A percentile compares a stretch with the other conserved stretches of the same genome.
Conservation (phyloP, 768 basidiomycete genomes). For the Epithele typhae region DNA sequence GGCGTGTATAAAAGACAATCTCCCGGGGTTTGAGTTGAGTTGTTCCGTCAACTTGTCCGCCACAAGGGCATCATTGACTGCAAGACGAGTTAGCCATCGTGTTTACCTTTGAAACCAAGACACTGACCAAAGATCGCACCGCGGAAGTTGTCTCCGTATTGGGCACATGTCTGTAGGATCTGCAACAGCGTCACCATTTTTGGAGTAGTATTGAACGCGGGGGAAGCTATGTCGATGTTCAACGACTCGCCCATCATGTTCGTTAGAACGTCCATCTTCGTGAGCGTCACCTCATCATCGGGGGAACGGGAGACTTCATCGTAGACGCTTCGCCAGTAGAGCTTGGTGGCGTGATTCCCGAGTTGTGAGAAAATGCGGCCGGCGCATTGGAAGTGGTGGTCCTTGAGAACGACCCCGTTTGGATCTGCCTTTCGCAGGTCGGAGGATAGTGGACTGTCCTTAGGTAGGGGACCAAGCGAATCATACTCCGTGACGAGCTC, state of each 20-base stretch:
- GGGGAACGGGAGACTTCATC: too few relatives aligned
- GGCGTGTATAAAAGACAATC: neutral
- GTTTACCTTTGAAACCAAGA: neutral
- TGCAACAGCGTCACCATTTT: conserved; percentile 63
- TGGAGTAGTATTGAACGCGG: conserved; percentile 61
- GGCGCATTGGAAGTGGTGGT: conserved; percentile 44
- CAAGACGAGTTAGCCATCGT: too few relatives aligned
- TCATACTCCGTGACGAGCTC: conserved; percentile 51
- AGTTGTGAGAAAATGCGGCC: conserved; percentile 46
- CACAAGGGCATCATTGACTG: conserved; percentile 51
- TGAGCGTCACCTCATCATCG: too few relatives aligned
- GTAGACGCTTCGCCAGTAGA: conserved; percentile 53
- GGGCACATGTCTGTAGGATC: conserved; percentile 49
- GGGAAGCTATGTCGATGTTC: conserved; percentile 29
- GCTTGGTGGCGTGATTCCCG: conserved; percentile 65
- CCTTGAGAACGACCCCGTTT: conserved; percentile 33
- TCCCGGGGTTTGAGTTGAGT: neutral
- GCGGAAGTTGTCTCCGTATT: conserved; percentile 55
- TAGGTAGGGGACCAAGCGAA: conserved; percentile 19
- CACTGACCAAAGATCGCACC: conserved; percentile 60
- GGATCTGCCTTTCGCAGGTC: conserved; percentile 42
- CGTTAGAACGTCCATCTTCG: too few relatives aligned
- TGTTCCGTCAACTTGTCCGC: conserved; percentile 45
- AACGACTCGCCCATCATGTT: too few relatives aligned
- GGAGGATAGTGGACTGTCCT: conserved; percentile 41